Percentiles rank a stretch among this genome's conserved stretches.
Conservation (phyloP, 257 asterid genomes). For the Euphrasia confusa region DNA sequence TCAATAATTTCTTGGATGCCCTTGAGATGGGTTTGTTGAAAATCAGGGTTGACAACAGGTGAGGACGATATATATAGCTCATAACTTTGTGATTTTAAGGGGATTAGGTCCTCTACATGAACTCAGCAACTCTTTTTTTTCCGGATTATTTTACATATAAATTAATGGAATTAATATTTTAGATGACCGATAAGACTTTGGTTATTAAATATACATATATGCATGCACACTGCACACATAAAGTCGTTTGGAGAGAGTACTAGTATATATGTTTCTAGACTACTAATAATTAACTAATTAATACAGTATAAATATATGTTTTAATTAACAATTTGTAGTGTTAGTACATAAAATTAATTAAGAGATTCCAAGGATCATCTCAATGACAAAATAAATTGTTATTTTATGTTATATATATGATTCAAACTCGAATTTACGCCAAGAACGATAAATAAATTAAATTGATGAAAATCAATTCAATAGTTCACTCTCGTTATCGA, state of each 20-base stretch:
- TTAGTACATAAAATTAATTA: neutral
- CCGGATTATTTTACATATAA: conserved; percentile 28
- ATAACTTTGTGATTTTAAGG: conserved; percentile 26
- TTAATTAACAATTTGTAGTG: neutral
- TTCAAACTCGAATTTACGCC: too few species aligned
- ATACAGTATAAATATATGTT: too few species aligned
- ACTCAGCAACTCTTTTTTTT: conserved; percentile 33
- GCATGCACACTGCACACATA: conserved; percentile 28
- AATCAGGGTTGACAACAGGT: conserved; percentile 50
- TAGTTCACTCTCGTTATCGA: too few species aligned
- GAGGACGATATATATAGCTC: neutral
- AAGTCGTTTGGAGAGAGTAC: conserved; percentile 36
- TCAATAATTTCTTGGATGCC: conserved; percentile 48
- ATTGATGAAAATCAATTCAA: too few species aligned
- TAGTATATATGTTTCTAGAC: conserved; percentile 31
- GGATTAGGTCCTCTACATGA: conserved; percentile 36
- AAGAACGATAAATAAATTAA: too few species aligned
- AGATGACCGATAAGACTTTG: conserved; percentile 27
- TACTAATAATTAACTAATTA: too few species aligned
- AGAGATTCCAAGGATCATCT: neutral
- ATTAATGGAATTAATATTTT: conserved; percentile 28
- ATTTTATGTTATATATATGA: too few species aligned
- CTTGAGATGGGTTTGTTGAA: conserved; percentile 39
- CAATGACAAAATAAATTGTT: neutral
- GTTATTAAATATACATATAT: conserved; percentile 25